phyloP scores from a whole-genome alignment of 257 asterid species.

The Gentiana macrophylla region DNA sequence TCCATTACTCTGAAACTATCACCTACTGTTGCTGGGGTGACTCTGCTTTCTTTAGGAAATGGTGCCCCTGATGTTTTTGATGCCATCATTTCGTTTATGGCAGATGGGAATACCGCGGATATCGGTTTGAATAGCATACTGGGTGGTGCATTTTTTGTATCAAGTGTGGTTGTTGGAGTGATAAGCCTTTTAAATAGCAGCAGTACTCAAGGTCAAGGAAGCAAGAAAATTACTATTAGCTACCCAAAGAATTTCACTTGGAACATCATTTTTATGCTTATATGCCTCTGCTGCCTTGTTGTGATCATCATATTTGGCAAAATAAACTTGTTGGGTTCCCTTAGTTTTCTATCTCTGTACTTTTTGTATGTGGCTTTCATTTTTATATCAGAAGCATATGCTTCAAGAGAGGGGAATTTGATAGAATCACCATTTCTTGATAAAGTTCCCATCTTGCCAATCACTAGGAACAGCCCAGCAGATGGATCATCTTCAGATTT shows the following conservation, averaged over 20 bases:
- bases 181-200: slow-evolving; percentile 11
- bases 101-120: slow-evolving; percentile 13
- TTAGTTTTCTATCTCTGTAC: slow-evolving; percentile 16
- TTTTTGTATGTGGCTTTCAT: slow-evolving; percentile 6
- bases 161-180: slow-evolving; percentile 12
- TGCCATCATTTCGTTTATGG: slow-evolving; percentile 16
- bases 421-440: not conserved
- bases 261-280: slow-evolving; percentile 11
- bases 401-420: not conserved
- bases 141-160: slow-evolving; percentile 15
- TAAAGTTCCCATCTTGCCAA: not conserved
- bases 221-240: slow-evolving; percentile 1
- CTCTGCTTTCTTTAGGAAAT: slow-evolving; percentile 28
- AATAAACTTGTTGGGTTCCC: slow-evolving; percentile 21
- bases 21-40: slow-evolving; percentile 23
- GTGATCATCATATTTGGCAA: slow-evolving; percentile 14
- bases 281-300: slow-evolving; percentile 10
- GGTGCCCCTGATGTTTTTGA: slow-evolving; percentile 27
- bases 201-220: not conserved
- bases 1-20: slow-evolving; percentile 17
- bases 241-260: slow-evolving; percentile 1
- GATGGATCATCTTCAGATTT: slow-evolving; percentile 3
- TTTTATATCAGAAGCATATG: slow-evolving; percentile 5
- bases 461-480: not conserved
- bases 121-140: slow-evolving; percentile 17